Evolutionary conservation across 352 stramenopile species (phyloP).

Genomic region (Pilasporangium apinafurcum): DNA sequence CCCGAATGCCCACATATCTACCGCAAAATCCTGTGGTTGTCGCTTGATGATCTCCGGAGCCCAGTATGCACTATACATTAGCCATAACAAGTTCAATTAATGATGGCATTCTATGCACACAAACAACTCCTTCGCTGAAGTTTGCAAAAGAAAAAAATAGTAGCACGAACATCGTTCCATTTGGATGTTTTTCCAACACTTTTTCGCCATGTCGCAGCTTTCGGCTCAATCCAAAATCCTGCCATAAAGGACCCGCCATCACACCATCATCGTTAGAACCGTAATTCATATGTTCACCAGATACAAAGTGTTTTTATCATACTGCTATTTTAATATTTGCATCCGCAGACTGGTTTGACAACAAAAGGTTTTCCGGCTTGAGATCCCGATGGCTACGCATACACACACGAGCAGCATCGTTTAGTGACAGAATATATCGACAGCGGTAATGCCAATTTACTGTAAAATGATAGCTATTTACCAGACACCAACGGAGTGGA

Average conservation of each 20-base stretch:
- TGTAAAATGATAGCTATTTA: conserved; percentile 6
- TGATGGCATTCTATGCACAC: no score
- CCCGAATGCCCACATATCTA: conserved; percentile 81
- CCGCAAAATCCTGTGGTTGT: conserved; percentile 57
- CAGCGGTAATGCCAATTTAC: background rate
- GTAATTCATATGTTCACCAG: background rate
- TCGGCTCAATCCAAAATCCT: conserved; percentile 73
- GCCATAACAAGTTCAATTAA: background rate
- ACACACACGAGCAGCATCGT: background rate
- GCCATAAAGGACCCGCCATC: background rate
- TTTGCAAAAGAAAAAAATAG: no score
- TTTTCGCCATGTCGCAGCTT: conserved; percentile 30
- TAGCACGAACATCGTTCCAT: conserved; percentile 52
- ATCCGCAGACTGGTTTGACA: conserved; percentile 43
- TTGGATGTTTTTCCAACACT: conserved; percentile 44
- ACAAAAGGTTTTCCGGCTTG: conserved; percentile 72
- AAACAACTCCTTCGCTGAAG: no score
- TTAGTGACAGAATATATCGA: background rate
- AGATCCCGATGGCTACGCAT: conserved; percentile 54
- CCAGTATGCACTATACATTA: conserved; percentile 55
- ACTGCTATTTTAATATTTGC: conserved; percentile 72
- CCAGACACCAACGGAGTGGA: conserved; percentile 64
- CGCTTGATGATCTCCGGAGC: conserved; percentile 70
- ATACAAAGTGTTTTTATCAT: no score
- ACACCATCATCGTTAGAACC: background rate